Base-by-base conservation (phyloP, 768 basidiomycete genomes). In the Lactarius evosmus region DNA sequence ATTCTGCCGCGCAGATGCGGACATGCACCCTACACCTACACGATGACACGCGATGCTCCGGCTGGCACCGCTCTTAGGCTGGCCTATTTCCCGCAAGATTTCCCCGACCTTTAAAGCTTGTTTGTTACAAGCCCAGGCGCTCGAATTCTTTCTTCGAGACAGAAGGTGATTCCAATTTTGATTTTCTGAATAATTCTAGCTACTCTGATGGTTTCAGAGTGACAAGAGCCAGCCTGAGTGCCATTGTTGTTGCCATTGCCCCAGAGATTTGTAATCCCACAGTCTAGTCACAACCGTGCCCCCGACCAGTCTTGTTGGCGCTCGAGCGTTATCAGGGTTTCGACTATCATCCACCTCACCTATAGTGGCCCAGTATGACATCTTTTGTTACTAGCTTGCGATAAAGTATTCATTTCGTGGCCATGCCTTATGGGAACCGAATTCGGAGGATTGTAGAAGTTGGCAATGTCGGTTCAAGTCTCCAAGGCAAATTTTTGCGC, bases 401-500 rank as follows among this genome's bases (percentile, higher is more conserved):
- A 36, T 40, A 1, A 55, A 19, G 32, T 49, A 49, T 38, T 49
- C 38, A 34, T 8, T 11, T 2, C 40, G 61, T 34, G 65, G 65
- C 9, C 25, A 58, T 32, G 62, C 68, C 4, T 59, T 69, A 1
- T 69, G 66, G 66, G 58, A 68, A 4, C 69, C 69, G 11, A 54
- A 49, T 50, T 61, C 66, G 5, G 17, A 19, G 4, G 11, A 30
- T 27, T 2, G 60, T 70, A 14, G 49, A 63, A 29, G 58, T 69
- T 16, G 69, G 69, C 33, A 66, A 70, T 55, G 69, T 69, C 12
- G 69, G 69, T 17, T 70, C 33, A 33, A 50, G 66, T n/a, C 60
- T 61, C 27, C 34, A 38, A 4, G 69, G 69, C 34, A 27, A 41
- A 29, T 70, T 69, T 34, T 62, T 63, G 16, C 60, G 60, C 41